Evolutionary conservation across 2,329 filamentous ascomycete species (phyloP).

Genomic region (Talaromyces sp.): DNA sequence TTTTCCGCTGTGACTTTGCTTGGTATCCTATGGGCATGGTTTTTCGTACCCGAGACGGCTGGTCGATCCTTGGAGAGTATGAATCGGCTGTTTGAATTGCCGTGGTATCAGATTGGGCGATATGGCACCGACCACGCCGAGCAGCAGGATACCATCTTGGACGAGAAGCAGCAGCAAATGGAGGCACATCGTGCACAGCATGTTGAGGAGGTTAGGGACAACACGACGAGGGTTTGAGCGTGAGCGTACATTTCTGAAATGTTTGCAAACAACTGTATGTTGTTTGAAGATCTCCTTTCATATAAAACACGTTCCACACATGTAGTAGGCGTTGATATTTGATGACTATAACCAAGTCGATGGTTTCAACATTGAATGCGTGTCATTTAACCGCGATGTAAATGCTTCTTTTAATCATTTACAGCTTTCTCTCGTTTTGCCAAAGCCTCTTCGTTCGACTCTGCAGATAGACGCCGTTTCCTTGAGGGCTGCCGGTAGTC

Average conservation of each 20-base stretch:
- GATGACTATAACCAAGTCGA: not conserved
- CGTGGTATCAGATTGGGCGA: conserved; percentile 67
- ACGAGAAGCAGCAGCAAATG: not conserved
- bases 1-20: conserved; percentile 64
- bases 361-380: not conserved
- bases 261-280: no score
- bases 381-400: not conserved
- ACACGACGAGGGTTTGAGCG: not conserved
- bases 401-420: not conserved
- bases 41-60: conserved; percentile 67
- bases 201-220: not conserved
- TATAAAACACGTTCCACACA: not conserved
- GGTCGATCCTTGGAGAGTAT: conserved; percentile 55
- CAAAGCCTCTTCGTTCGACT: not conserved
- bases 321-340: not conserved
- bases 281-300: not conserved
- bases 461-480: not conserved
- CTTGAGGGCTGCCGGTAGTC: not conserved
- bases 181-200: not conserved
- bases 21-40: conserved; percentile 64
- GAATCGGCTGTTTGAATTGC: conserved; percentile 64
- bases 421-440: not conserved
- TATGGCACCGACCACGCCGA: conserved; percentile 19
- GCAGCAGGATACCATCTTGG: not conserved
- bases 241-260: not conserved